These are phyloP conservation scores for Xylariaceae sp. DNA, from an alignment of 2,329 filamentous ascomycete genomes.

Conservation along the genomic window DNA sequence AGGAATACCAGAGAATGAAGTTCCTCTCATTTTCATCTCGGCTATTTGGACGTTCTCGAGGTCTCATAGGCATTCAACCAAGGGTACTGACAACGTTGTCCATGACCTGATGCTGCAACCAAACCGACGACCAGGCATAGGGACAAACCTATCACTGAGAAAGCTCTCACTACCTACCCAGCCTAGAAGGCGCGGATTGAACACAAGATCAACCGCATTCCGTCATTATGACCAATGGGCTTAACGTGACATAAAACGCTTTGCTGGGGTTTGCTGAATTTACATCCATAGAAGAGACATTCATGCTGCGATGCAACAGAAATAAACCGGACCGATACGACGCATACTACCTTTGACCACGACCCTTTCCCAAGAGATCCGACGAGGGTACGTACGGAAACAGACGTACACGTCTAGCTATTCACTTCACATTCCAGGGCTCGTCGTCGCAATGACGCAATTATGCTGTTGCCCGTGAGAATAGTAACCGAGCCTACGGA, in stretches of 20 bases:
- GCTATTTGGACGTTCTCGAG: not conserved
- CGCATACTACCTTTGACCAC: not conserved
- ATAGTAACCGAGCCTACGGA: not conserved
- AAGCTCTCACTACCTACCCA: not conserved
- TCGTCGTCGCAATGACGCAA: constrained; percentile 14
- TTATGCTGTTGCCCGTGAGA: constrained; percentile 6
- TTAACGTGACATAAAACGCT: constrained; percentile 1
- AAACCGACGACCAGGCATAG: not conserved
- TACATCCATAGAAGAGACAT: constrained; percentile 7
- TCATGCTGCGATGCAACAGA: constrained; percentile 16
- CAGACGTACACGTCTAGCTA: not conserved
- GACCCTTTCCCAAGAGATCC: not conserved
- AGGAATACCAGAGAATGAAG: not conserved
- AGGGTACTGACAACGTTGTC: not conserved
- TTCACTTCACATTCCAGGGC: not conserved
- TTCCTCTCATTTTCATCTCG: not conserved
- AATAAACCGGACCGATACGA: constrained; percentile 16
- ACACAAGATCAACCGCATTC: constrained; percentile 12
- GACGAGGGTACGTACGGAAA: not conserved
- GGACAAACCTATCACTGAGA: constrained; percentile 4
- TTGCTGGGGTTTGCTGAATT: constrained; percentile 6
- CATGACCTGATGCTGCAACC: constrained; percentile 4
- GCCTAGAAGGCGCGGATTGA: not conserved
- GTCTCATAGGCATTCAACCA: not conserved
- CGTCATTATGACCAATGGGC: constrained; percentile 12